Conservation (phyloP, 208 protist species). For the Wallacemonas collosoma region DNA sequence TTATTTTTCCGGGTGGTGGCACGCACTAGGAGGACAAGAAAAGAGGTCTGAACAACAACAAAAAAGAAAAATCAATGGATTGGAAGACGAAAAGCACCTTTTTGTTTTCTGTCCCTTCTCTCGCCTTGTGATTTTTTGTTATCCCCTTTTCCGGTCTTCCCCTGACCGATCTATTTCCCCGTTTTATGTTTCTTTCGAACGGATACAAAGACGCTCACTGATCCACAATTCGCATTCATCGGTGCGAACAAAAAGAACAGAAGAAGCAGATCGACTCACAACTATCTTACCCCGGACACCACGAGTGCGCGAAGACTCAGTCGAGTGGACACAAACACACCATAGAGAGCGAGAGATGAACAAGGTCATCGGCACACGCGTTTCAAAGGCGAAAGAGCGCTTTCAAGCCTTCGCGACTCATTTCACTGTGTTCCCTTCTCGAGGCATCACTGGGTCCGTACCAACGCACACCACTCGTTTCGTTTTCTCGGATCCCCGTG, state of each 20-base stretch:
- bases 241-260: neutral
- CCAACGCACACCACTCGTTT: too few relatives aligned
- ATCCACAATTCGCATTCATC: conserved; percentile 2
- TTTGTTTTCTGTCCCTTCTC: neutral
- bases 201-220: neutral
- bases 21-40: neutral
- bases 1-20: neutral
- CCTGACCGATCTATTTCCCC: neutral
- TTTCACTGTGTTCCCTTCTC: too few relatives aligned
- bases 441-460: too few relatives aligned
- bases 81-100: neutral
- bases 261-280: too few relatives aligned
- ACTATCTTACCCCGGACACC: too few relatives aligned
- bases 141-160: neutral
- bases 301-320: too few relatives aligned
- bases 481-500: too few relatives aligned
- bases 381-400: too few relatives aligned
- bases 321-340: too few relatives aligned
- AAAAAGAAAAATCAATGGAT: neutral
- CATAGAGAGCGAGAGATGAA: too few relatives aligned
- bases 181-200: neutral
- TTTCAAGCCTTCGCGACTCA: too few relatives aligned
- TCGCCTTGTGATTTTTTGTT: neutral
- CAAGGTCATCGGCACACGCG: too few relatives aligned
- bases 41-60: neutral